Evolutionary conservation across 2,329 filamentous ascomycete species (phyloP), one percentile per base, ranked within the genome.

Genomic region (Talaromyces sp.): DNA sequence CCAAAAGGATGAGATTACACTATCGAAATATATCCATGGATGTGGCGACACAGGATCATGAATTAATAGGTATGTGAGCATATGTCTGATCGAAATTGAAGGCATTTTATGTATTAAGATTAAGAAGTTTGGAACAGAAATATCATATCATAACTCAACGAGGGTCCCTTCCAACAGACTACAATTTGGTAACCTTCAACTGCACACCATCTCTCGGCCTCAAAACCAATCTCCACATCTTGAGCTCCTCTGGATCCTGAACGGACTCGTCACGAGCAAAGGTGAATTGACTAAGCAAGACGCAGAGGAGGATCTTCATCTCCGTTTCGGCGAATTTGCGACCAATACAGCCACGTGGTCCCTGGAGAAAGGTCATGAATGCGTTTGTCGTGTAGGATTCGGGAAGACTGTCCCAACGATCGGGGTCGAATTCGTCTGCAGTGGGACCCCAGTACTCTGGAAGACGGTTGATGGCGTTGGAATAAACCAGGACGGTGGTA

Each of bases 171-270:
- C 3, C n/a, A 27, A 29, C 25, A 15, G 8, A 22, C 13, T 63
- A 67, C 17, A 68, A 36, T 45, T 68, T 68, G 8, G 72, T 76
- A 11, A 77, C 74, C 69, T 76, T 78, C 61, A 82, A 73, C 1
- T 72, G 75, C 15, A 81, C 74, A 29, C 81, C 80, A 67, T 81
- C 77, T 72, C 76, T 78, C 1, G 81, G 81, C 63, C 80, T 72
- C 69, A 83, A 68, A 17, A 82, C 80, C 53, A 82, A 68, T 40
- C 80, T 74, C 81, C 81, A 82, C 80, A 82, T 82, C 74, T 83
- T 83, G 75, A 79, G 76, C 15, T 76, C 73, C 71, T 82, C 81
- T 8, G 80, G 81, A 68, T 82, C 76, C 3, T 73, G 71, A 6
- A 76, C 73, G 31, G 67, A 69, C 36, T 70, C 66, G 65, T 82